These are phyloP conservation scores for Neocatenulostroma microsporum DNA, from an alignment of 2,329 filamentous ascomycete species.

Conservation along the genomic window DNA sequence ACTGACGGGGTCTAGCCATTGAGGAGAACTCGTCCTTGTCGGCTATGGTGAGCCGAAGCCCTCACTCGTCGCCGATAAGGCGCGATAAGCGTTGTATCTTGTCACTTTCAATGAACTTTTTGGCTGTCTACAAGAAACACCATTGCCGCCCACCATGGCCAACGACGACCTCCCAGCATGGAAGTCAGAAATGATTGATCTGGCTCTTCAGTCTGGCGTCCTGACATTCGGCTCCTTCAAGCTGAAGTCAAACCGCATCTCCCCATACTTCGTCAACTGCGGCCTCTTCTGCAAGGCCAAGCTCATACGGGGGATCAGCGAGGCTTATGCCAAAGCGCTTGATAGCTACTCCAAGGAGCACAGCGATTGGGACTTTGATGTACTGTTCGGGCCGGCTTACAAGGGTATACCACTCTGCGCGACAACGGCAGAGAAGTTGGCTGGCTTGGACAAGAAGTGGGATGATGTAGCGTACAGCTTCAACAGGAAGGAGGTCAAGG, in stretches of 20 bases:
- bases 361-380: conserved; percentile 57
- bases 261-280: conserved; percentile 97
- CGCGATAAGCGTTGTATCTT: not conserved
- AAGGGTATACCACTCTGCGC: conserved; percentile 92
- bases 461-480: conserved; percentile 73
- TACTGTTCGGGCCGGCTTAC: conserved; percentile 91
- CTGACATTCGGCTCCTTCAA: conserved; percentile 78
- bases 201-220: conserved; percentile 59
- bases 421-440: conserved; percentile 67
- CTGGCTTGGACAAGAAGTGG: conserved; percentile 61
- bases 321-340: conserved; percentile 66
- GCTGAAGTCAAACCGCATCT: conserved; percentile 83
- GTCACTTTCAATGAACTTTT: not conserved
- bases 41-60: no score
- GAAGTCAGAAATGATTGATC: conserved; percentile 65
- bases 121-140: not conserved
- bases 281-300: conserved; percentile 78
- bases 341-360: conserved; percentile 37
- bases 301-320: conserved; percentile 67
- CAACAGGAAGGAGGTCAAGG: conserved; percentile 94
- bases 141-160: conserved; percentile 5
- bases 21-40: no score
- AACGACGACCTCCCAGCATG: conserved; percentile 39
- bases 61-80: not conserved
- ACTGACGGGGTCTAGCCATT: no score